Percentiles rank a stretch among this genome's conserved stretches.
Conservation (phyloP, 345 rosid species). For the Brassica napus region Da-Ae NC_063443.1:8528001-8528500, state of each 20-base stretch:
- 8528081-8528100: conserved; percentile 78
- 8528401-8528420: not conserved
- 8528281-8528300: conserved; percentile 54
- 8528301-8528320: conserved; percentile 25
- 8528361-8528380: conserved; percentile 7
- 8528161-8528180: conserved; percentile 13
- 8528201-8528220: conserved; percentile 55
- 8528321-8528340: not conserved
- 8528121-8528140: conserved; percentile 95
- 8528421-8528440: not conserved
- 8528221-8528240: conserved; percentile 97
- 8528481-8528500: not conserved
- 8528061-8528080: conserved; percentile 99
- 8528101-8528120: conserved; percentile 86
- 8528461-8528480: conserved; percentile 2
- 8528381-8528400: not conserved
- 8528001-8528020: conserved; percentile 49
- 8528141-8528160: conserved; percentile 22
- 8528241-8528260: conserved; percentile 96
- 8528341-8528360: not conserved
- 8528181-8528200: conserved; percentile 1
- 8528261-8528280: conserved; percentile 99
- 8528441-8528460: conserved; percentile 6
- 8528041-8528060: conserved; percentile 66
- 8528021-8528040: conserved; percentile 66